A percentile compares a stretch with the other conserved stretches of the same genome.
Evolutionary conservation across 176 grass and related monocot genomes (phyloP).

Genomic region (Carex kokanica): DNA sequence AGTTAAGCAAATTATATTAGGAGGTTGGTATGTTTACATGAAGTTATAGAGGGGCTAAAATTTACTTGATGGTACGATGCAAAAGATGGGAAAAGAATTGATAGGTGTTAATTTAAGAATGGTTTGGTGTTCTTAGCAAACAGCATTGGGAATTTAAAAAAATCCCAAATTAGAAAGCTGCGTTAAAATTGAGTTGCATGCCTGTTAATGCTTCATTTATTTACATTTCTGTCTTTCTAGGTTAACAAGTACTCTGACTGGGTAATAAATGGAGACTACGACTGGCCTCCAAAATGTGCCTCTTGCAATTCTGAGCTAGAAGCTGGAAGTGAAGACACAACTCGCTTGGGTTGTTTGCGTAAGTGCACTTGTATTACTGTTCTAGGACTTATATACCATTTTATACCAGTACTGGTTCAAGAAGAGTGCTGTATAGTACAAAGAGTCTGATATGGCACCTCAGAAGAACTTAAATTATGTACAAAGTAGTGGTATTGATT

Average conservation of each 20-base stretch:
- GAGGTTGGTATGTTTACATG: neutral
- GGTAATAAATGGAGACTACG: constrained; percentile 95
- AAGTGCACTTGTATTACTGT: constrained; percentile 44
- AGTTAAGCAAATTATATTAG: neutral
- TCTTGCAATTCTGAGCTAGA: constrained; percentile 77
- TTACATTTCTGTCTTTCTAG: constrained; percentile 36
- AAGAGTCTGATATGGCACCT: neutral
- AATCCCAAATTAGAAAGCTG: neutral
- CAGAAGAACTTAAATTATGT: neutral
- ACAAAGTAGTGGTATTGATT: constrained; percentile 18
- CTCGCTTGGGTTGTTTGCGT: constrained; percentile 95
- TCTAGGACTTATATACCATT: constrained; percentile 7
- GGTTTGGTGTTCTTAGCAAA: neutral
- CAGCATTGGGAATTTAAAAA: neutral
- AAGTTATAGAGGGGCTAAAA: neutral
- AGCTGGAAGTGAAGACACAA: constrained; percentile 71
- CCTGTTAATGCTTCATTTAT: constrained; percentile 10
- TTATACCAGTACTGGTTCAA: constrained; percentile 15
- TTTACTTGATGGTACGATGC: neutral
- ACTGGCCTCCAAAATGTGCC: constrained; percentile 88
- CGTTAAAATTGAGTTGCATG: constrained; percentile 14
- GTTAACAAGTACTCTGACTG: constrained; percentile 99
- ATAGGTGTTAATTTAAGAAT: neutral
- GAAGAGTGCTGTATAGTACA: neutral
- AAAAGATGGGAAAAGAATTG: neutral